Base-by-base conservation (phyloP, 768 basidiomycete genomes). In the Mycena alexandri region DNA sequence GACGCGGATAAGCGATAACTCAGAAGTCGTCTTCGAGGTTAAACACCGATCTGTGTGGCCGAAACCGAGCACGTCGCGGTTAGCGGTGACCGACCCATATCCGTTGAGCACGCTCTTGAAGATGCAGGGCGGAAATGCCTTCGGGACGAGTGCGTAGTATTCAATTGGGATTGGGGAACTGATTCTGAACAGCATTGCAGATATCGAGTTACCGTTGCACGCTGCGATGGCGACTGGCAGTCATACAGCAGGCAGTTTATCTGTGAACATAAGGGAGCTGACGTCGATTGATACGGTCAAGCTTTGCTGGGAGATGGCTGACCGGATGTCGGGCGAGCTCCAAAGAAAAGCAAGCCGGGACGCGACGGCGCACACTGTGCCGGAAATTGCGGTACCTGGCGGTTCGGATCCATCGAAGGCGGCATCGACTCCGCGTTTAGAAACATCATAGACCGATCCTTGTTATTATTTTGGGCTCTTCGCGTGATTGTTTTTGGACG, bases 21-120 rank as follows among this genome's bases (percentile, higher is more conserved):
- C 67, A 7, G 46, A 68, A 29, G 62, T 68, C 7, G 50, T 42
- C 10, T 68, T 68, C 24, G 67, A 68, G 42, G 67, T 68, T 24
- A 68, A 63, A 46, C 67, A 55, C 13, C 67, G 67, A 6, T 68
- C 67, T 33, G 22, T 64, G 25, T 68, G 67, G 67, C 67, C 67
- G 8, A 63, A 63, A 25, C 67, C 56, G 29, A 64, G 38, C 9
- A 58, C 67, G 6, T 58, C 61, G 16, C 57, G 51, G 36, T 33
- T 68, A 2, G 67, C 67, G 12, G 50, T 63, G 19, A 68, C 67
- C 2, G 62, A 64, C n/a, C 38, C 67, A 5, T 68, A 68, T 36
- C 62, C 67, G 22, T 25, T 68, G 52, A 63, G 67, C 52, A 63
- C 62, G 11, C 67, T 68, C n/a, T 25, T 68, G 17, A 34, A 68